Base-by-base conservation (phyloP, 352 stramenopile genomes). In the Phytopythium ostracodes region DNA sequence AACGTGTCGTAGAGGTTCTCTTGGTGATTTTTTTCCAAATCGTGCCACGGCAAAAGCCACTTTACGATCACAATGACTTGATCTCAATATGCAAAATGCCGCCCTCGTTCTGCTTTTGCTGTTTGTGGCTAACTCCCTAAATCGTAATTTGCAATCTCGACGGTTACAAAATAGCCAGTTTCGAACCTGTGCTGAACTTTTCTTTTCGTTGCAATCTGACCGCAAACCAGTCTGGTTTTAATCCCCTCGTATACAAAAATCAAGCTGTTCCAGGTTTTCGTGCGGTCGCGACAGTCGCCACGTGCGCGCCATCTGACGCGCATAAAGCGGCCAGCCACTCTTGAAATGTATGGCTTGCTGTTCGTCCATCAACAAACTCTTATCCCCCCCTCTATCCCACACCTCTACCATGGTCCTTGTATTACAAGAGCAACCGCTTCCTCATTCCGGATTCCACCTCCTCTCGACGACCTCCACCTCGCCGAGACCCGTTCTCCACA, bases 401-500 rank as follows among this genome's bases (percentile, higher is more conserved):
- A 7, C 47, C 38, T 20, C 6, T 36, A 33, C 0, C 11, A 7
- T 31, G 33, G 2, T 10, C 31, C 22, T 15, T 9, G 24, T 20
- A 18, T 6, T 18, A 25, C 18, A 49, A 24, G 9, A 44, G 38
- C 27, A 17, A 17, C 35, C 25, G 20, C 0, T 33, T 49, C 51
- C 51, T 44, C 53, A 59, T 29, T 59, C 22, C 53, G 33, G 35
- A 47, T 49, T 36, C 33, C n/a, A 35, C 53, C 38, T 22, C 33
- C 53, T 46, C 52, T 70, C 65, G 42, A 53, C 62, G 68, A 65
- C 68, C 67, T 70, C 57, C 54, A 65, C 61, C 24, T 22, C 33
- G 40, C 20, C 65, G 59, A 69, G 68, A 53, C 47, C 38, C 33
- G 25, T 40, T 59, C n/a, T 20, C 49, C 10, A 52, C n/a, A 33